A percentile compares a stretch with the other conserved stretches of the same genome.
These are phyloP conservation scores for Boletus reticulatus DNA, from an alignment of 768 basidiomycete species.

Conservation along the genomic window DNA sequence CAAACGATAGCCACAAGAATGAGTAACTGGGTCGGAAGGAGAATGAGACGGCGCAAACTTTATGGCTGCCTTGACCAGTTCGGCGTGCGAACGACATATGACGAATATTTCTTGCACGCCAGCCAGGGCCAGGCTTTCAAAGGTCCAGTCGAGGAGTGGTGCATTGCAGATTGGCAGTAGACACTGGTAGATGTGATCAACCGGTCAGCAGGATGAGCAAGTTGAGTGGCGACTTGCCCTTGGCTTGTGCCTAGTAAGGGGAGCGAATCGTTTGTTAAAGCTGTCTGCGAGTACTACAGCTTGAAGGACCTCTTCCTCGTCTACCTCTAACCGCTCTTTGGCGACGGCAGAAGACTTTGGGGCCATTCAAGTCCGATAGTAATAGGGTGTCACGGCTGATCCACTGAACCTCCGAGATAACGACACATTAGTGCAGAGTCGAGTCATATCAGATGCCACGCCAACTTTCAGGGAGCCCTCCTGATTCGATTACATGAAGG, in stretches of 20 bases:
- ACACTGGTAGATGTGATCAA: constrained; percentile 51
- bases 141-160: constrained; percentile 92
- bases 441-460: constrained; percentile 22
- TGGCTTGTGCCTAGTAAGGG: constrained; percentile 84
- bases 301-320: constrained; percentile 86
- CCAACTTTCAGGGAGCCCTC: constrained; percentile 11
- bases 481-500: constrained; percentile 31
- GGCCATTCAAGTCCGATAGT: constrained; percentile 46
- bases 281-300: constrained; percentile 96
- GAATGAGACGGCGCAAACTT: constrained; percentile 48
- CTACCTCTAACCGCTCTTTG: constrained; percentile 64
- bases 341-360: constrained; percentile 52
- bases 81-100: constrained; percentile 87
- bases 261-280: constrained; percentile 91
- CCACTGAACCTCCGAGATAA: background rate
- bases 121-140: constrained; percentile 91
- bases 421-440: constrained; percentile 1
- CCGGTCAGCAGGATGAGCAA: constrained; percentile 11
- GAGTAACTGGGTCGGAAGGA: constrained; percentile 10
- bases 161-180: constrained; percentile 93
- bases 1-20: constrained; percentile 1
- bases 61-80: constrained; percentile 81
- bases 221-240: constrained; percentile 52
- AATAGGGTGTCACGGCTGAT: background rate
- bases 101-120: constrained; percentile 97